Percentiles rank a stretch among this genome's conserved stretches.
phyloP scores from a whole-genome alignment of 495 filamentous ascomycete species.

The Hyaloscypha bicolor region DNA sequence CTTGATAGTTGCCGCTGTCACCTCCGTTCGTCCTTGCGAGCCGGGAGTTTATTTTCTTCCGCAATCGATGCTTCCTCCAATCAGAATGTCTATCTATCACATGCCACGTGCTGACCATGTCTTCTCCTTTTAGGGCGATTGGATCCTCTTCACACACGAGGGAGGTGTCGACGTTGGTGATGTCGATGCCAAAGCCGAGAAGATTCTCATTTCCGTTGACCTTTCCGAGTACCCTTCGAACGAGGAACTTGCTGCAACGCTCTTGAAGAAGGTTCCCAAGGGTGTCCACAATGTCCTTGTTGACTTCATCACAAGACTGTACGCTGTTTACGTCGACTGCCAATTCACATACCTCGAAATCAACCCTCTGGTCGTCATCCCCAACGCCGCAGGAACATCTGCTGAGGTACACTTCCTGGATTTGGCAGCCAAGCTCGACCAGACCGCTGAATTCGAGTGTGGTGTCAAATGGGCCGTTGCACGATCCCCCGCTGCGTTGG shows the following conservation, averaged over 20 bases:
- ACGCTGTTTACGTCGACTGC: constrained; percentile 99
- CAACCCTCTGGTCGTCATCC: constrained; percentile 97
- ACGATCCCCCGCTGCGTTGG: constrained; percentile 82
- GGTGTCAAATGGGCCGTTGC: constrained; percentile 98
- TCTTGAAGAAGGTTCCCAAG: constrained; percentile 91
- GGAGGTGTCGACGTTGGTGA: constrained; percentile 99
- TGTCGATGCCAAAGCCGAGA: constrained; percentile 98
- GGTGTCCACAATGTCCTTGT: constrained; percentile 97
- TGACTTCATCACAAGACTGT: constrained; percentile 89
- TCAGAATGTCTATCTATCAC: constrained; percentile 9
- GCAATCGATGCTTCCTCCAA: constrained; percentile 13
- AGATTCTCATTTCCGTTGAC: constrained; percentile 95
- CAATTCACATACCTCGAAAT: constrained; percentile 99
- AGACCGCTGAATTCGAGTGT: constrained; percentile 99
- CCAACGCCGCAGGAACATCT: constrained; percentile 87
- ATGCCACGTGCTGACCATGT: constrained; percentile 36
- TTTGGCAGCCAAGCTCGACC: constrained; percentile 97
- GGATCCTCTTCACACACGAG: constrained; percentile 99
- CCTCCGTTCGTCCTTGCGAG: not conserved
- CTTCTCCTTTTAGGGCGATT: constrained; percentile 75
- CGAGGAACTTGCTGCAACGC: constrained; percentile 79
- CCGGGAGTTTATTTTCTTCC: constrained; percentile 4
- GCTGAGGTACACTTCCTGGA: constrained; percentile 98
- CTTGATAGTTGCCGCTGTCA: constrained; percentile 23
- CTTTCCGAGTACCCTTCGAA: constrained; percentile 95